Evolutionary conservation across 306 rosid species (phyloP).

Genomic region (Canavalia gladiata): DNA sequence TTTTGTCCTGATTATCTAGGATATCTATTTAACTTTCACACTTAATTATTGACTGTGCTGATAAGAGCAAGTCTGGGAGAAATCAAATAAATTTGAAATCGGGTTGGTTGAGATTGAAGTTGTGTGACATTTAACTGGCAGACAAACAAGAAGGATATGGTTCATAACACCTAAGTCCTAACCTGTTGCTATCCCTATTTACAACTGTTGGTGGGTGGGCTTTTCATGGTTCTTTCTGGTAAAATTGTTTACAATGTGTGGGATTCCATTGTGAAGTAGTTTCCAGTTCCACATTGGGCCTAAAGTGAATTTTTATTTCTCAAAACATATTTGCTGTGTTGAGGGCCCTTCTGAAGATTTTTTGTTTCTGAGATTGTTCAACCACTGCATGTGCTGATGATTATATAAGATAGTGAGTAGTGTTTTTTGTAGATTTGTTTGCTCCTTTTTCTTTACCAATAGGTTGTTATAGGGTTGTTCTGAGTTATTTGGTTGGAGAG

Average conservation of each 20-base stretch:
- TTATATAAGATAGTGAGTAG: constrained; percentile 8
- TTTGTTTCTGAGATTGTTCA: constrained; percentile 10
- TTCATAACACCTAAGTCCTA: neutral
- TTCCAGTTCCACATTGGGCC: neutral
- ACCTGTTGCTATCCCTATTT: neutral
- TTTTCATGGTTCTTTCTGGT: neutral
- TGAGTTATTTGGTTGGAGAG: constrained; percentile 17
- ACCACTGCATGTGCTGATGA: neutral
- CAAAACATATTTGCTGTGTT: constrained; percentile 10
- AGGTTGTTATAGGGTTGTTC: constrained; percentile 28
- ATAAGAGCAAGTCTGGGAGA: neutral
- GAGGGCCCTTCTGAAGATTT: neutral
- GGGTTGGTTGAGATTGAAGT: neutral
- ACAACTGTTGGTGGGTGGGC: neutral
- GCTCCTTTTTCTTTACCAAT: neutral
- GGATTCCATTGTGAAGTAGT: constrained; percentile 17
- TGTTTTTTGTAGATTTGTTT: neutral
- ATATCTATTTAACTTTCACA: constrained; percentile 9
- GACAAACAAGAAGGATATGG: neutral
- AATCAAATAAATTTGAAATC: neutral
- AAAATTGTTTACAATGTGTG: neutral
- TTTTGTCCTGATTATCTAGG: neutral
- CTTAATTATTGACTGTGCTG: neutral
- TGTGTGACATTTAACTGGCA: neutral
- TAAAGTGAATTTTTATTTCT: constrained; percentile 21